Evolutionary conservation across 2,329 filamentous ascomycete species (phyloP), one percentile per base, ranked within the genome.

Genomic region (Penicillium corylophilum): DNA sequence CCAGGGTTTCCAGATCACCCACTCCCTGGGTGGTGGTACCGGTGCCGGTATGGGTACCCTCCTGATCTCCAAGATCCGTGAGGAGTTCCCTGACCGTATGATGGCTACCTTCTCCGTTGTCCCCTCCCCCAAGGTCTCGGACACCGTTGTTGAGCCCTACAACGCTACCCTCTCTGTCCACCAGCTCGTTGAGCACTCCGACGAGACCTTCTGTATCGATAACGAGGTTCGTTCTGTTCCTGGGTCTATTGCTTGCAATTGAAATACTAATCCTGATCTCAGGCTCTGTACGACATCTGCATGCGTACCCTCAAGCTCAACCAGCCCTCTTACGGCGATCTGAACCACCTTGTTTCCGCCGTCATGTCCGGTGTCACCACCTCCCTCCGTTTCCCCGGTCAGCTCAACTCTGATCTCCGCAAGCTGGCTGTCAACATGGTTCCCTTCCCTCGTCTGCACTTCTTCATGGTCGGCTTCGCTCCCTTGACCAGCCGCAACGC

Each of bases 401-500:
- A 99, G 85, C 88, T 99, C 66, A 99, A 99, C 89, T 99, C 94
- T 74, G 94, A 99, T 77, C 89, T 99, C 67, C 91, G 94, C 82
- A 99, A 99, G 85, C 82, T 99, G 72, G 94, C 94, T 66, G 94
- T 99, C 79, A 99, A 99, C 90, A 99, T 99, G 85, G 94, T 99
- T 79, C 94, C 94, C 60, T 99, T 99, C 89, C 94, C 94, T 66
- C 94, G 94, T 91, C 90, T 99, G 61, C 94, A 99, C 81, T 99
- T 99, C 88, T 99, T 99, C 87, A 99, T 99, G 94, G 94, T 99
- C 76, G 94, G 94, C 77, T 99, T 99, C 76, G 93, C 94, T 78
- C 94, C 94, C 74, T 85, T 99, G 71, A 99, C 94, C 76, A 95
- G 90, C 79, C 87, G 88, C 77, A 86, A 87, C 69, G 88, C 93